Evolutionary conservation across 495 filamentous ascomycete species (phyloP), one percentile per base, ranked within the genome.

Genomic region (Xylaria bambusicola): DNA sequence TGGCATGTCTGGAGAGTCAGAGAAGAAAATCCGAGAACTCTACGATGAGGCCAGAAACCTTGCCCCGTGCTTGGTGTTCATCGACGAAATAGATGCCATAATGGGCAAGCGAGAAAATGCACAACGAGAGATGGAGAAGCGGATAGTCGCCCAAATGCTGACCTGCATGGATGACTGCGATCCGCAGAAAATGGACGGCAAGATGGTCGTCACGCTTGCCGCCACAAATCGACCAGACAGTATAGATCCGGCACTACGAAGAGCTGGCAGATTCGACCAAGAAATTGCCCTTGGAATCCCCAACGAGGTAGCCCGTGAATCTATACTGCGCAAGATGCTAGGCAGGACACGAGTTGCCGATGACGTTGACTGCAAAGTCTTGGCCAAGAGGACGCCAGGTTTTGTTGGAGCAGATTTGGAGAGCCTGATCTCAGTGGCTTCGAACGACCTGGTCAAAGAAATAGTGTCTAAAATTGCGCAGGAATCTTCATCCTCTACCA

Each of bases 271-370:
- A 27, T 98, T 98, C 66, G 89, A 94, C 68, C 88, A 88, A 60
- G 93, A 98, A 71, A 97, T 98, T 70, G 93, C 92, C 64, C 87
- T 98, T 62, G 91, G 90, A n/a, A 94, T 97, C 46, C 93, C 93
- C 3, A 92, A 92, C 58, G 91, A 97, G 72, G 67, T 75, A 9
- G 89, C 90, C 17, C 81, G 94, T 62, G 89, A 95, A 69, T 84
- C 89, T 56, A 98, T 98, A 49, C 78, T 98, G 31, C 80, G 84
- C 23, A 88, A 91, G 0, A 80, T 96, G 49, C 89, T 90, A 1
- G 79, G 87, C 58, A 86, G 89, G 52, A 80, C 88, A 66, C 80
- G 77, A 2, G 66, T 97, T 23, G 80, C 83, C 8, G 82, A 83
- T 17, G 87, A 93, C 63, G 80, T 98, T 23, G 82, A 96, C 65